Evolutionary conservation across 768 basidiomycete species (phyloP), one percentile per base, ranked within the genome.

Genomic region (Coprinopsis sp.): DNA sequence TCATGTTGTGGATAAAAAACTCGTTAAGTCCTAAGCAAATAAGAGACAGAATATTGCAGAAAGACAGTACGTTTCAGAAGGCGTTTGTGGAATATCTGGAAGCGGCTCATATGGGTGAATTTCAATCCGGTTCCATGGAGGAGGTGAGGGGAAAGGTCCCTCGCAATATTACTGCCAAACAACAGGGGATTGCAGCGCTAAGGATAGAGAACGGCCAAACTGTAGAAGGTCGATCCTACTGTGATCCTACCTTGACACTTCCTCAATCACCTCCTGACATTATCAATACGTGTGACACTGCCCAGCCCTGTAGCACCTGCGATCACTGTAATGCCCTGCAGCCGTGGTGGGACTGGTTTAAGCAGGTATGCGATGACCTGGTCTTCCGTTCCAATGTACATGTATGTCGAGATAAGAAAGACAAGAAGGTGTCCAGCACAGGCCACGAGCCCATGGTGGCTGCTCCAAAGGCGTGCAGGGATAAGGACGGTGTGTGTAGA

Each of bases 1-100:
- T 65, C 40, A 33, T 72, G 5, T 19, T 70, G 1, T 72, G 69
- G 68, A 61, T 70, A n/a, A 24, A 43, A 23, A 51, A 55, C 10
- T 33, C 44, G 1, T 31, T 57, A 8, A 56, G 54, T 3, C 69
- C 66, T 0, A 61, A 68, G 37, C 55, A 66, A 34, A 59, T 69
- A 1, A 11, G 64, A 6, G 51, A 65, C 23, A 48, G 38, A 18
- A 30, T 70, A 0, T 27, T 64, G 18, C 47, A 54, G 24, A 7
- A 37, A 16, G 52, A 58, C 28, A 53, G 56, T 14, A 49, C 27
- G 0, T 72, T 68, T 37, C 57, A 59, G 36, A 42, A 53, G 21
- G 43, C 39, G 11, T 18, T 71, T 1, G 40, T 71, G 0, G 24
- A 48, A 14, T 71, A 65, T 49, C 31, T 72, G 2, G 69, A 71